Evolutionary conservation across 805 yeast genomes (phyloP).

Genomic region (Starmerella potacharoeniae): DNA sequence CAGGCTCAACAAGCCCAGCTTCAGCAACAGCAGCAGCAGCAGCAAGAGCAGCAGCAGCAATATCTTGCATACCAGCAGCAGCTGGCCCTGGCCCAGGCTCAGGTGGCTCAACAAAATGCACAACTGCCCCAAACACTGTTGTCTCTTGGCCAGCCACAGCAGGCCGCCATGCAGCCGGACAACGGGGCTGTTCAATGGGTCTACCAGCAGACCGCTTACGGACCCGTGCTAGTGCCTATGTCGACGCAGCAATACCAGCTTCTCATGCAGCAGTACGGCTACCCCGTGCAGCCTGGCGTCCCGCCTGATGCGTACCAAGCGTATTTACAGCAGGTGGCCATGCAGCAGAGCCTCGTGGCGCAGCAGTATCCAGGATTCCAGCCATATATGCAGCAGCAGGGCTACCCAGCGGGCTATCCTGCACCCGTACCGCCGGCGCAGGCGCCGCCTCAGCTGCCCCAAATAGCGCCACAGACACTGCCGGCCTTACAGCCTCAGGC

Average conservation of each 20-base stretch:
- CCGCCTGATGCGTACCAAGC: slow-evolving; percentile 12
- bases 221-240: slow-evolving; percentile 21
- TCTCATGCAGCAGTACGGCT: slow-evolving; percentile 7
- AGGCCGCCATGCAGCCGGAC: not conserved
- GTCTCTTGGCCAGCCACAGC: not conserved
- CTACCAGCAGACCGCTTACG: slow-evolving; percentile 16
- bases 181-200: slow-evolving; percentile 8
- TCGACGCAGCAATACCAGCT: slow-evolving; percentile 21
- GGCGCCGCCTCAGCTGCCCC: not conserved
- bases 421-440: slow-evolving; percentile 1
- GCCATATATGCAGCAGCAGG: not conserved
- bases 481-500: not conserved
- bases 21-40: slow-evolving; percentile 1
- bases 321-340: slow-evolving; percentile 10
- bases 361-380: slow-evolving; percentile 6
- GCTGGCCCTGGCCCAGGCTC: not conserved
- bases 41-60: not conserved
- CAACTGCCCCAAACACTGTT: not conserved
- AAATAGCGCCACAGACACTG: not conserved
- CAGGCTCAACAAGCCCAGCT: slow-evolving; percentile 4
- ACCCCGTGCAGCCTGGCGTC: not conserved
- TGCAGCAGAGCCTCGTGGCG: slow-evolving; percentile 6
- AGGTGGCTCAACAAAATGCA: not conserved
- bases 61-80: not conserved
- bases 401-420: not conserved